These are phyloP conservation scores for Vickermania spadyakhi DNA, from an alignment of 208 protist species.

Conservation along the genomic window DNA sequence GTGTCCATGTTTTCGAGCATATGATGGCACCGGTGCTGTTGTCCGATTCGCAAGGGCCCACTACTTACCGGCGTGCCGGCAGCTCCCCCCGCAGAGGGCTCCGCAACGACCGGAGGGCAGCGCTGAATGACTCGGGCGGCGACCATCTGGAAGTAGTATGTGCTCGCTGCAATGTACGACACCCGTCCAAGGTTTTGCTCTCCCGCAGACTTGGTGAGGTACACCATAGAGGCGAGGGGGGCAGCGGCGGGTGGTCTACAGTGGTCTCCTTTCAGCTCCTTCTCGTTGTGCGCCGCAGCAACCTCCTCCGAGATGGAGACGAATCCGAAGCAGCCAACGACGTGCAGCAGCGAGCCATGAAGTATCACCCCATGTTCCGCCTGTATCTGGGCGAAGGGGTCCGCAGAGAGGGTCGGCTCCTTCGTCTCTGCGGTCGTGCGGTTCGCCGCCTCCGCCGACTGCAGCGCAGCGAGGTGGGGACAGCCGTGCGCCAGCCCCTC, in stretches of 20 bases:
- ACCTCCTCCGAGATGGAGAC: conserved; percentile 69
- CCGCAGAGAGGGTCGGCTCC: too few species aligned
- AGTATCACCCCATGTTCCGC: conserved; percentile 54
- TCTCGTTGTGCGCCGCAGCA: conserved; percentile 13
- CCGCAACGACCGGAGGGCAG: conserved; percentile 2
- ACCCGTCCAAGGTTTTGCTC: conserved; percentile 80
- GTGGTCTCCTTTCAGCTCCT: conserved; percentile 11
- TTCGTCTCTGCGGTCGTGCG: background rate
- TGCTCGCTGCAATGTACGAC: conserved; percentile 66
- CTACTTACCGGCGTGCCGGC: background rate
- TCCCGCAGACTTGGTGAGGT: conserved; percentile 76
- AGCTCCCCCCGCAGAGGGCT: too few species aligned
- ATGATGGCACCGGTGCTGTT: too few species aligned
- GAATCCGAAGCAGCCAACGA: conserved; percentile 82
- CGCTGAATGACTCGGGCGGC: conserved; percentile 54
- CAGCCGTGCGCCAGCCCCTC: background rate
- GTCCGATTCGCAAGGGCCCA: too few species aligned
- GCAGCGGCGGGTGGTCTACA: conserved; percentile 32
- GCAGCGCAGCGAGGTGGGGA: conserved; percentile 5
- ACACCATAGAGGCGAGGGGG: conserved; percentile 73
- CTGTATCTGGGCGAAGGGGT: conserved; percentile 11
- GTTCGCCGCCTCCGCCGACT: background rate
- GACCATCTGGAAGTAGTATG: conserved; percentile 73
- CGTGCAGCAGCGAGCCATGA: conserved; percentile 58
- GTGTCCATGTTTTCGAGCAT: background rate